Evolutionary conservation across 352 stramenopile species (phyloP).

Genomic region (Pythium biforme): DNA sequence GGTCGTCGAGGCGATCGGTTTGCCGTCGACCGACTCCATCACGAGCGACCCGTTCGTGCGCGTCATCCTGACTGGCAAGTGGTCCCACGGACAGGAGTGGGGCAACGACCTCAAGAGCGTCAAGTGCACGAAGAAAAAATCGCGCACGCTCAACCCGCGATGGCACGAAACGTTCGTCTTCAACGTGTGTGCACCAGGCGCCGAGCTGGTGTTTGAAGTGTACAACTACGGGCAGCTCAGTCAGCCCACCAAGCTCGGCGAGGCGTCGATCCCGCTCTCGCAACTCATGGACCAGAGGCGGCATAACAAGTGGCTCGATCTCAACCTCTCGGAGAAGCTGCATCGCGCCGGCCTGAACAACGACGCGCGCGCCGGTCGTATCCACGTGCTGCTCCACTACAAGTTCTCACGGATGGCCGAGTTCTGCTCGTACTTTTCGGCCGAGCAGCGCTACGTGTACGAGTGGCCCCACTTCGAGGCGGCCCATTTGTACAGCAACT

Average conservation of each 20-base stretch:
- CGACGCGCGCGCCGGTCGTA: constrained; percentile 70
- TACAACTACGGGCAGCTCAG: constrained; percentile 85
- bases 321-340: constrained; percentile 76
- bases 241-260: constrained; percentile 80
- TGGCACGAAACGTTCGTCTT: constrained; percentile 89
- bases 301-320: constrained; percentile 87
- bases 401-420: constrained; percentile 86
- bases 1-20: constrained; percentile 79
- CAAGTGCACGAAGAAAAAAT: constrained; percentile 88
- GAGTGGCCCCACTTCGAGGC: constrained; percentile 83
- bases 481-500: constrained; percentile 83
- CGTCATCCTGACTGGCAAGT: constrained; percentile 82
- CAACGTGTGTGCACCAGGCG: constrained; percentile 82
- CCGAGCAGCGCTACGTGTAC: constrained; percentile 70
- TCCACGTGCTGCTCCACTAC: constrained; percentile 85
- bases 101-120: constrained; percentile 75
- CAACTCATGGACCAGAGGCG: constrained; percentile 85
- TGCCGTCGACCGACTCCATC: constrained; percentile 86
- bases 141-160: constrained; percentile 78
- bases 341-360: constrained; percentile 82
- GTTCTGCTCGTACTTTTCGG: constrained; percentile 78
- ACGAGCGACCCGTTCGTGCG: constrained; percentile 85
- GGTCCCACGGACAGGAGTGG: constrained; percentile 85
- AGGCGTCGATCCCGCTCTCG: constrained; percentile 66
- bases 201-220: constrained; percentile 78